Conservation (phyloP, 495 filamentous ascomycete genomes). For the Aspergillus taichungensis region DNA sequence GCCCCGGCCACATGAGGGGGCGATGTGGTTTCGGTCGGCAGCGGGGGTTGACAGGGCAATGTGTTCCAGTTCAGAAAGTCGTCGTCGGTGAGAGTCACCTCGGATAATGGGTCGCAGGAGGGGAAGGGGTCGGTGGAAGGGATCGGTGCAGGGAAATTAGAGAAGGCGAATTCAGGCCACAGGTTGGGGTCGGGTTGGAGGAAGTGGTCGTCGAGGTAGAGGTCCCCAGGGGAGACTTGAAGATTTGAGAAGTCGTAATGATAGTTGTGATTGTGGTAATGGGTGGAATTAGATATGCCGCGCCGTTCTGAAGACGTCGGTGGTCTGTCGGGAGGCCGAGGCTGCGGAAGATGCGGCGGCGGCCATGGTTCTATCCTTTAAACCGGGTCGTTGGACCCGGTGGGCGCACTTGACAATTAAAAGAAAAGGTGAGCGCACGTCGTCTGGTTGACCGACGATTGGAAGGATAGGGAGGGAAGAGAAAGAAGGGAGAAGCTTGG, state of each 20-base stretch:
- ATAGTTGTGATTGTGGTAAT: neutral
- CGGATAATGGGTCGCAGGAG: too few species aligned
- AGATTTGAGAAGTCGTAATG: neutral
- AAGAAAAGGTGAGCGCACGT: neutral
- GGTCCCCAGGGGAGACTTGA: neutral
- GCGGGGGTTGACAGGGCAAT: too few species aligned
- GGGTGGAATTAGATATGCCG: neutral
- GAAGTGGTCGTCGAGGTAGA: constrained; percentile 1
- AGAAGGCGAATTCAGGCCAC: neutral
- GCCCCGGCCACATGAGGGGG: too few species aligned
- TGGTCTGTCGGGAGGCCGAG: constrained; percentile 2
- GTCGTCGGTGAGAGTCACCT: too few species aligned
- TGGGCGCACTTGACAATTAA: constrained; percentile 1
- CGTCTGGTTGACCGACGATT: neutral
- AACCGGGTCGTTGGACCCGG: constrained; percentile 11
- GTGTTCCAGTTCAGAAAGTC: too few species aligned
- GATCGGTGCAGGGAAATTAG: constrained; percentile 1
- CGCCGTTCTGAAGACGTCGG: neutral
- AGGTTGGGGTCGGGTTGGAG: neutral
- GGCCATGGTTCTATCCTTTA: constrained; percentile 12
- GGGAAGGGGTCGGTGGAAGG: constrained; percentile 6
- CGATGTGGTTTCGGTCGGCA: too few species aligned
- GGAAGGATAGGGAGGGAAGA: neutral
- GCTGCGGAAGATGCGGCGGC: constrained; percentile 5
- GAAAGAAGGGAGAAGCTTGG: too few species aligned